Evolutionary conservation across 2,329 filamentous ascomycete genomes (phyloP).

Genomic region (Aureobasidium sp.): DNA sequence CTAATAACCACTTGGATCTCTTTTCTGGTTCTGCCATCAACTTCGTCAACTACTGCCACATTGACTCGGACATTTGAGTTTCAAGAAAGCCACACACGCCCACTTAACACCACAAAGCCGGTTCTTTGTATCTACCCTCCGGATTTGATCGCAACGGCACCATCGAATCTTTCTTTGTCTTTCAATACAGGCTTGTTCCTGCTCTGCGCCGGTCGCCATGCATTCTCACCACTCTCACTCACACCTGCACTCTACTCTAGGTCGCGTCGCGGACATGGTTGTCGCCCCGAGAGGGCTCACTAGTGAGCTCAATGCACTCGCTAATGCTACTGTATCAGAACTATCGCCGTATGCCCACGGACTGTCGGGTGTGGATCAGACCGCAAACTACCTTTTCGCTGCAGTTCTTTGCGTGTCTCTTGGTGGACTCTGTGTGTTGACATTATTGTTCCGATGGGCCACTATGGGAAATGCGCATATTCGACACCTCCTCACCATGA

Average conservation of each 20-base stretch:
- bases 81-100: conserved; percentile 2
- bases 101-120: conserved; percentile 11
- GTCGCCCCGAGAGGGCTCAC: conserved; percentile 10
- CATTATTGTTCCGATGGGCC: conserved; percentile 35
- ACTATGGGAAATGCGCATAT: conserved; percentile 38
- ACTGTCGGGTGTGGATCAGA: conserved; percentile 42
- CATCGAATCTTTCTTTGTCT: conserved; percentile 9
- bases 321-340: conserved; percentile 15
- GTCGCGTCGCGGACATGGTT: conserved; percentile 8
- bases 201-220: conserved; percentile 18
- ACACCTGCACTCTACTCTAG: conserved; percentile 14
- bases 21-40: background rate
- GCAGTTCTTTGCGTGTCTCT: conserved; percentile 35
- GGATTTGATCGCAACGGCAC: conserved; percentile 15
- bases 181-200: background rate
- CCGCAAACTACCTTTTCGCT: conserved; percentile 40
- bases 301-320: conserved; percentile 16
- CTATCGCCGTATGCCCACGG: conserved; percentile 33
- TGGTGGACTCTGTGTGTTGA: conserved; percentile 29
- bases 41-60: background rate
- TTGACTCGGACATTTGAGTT: background rate
- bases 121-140: conserved; percentile 17
- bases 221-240: conserved; percentile 17
- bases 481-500: conserved; percentile 40
- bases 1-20: background rate